Conservation (phyloP, 371 early-diverging fungal species). For the Sporodiniella umbellata region DNA sequence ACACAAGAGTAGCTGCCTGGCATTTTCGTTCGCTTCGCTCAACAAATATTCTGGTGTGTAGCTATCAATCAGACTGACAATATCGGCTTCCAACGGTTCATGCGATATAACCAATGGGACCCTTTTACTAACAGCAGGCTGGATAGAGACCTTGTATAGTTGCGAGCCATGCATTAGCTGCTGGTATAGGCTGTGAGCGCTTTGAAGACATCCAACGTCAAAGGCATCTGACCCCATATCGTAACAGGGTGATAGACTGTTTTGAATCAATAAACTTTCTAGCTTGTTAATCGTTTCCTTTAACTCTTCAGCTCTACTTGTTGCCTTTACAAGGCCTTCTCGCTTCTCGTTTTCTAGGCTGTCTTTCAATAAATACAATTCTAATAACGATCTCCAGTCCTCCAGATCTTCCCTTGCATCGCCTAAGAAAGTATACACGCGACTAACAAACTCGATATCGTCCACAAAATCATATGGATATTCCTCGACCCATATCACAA, state of each 20-base stretch:
- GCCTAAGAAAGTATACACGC: constrained; percentile 20
- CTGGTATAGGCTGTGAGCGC: constrained; percentile 28
- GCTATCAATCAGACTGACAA: constrained; percentile 21
- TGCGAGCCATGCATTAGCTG: constrained; percentile 24
- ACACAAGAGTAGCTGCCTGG: constrained; percentile 46
- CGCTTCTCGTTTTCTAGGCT: neutral
- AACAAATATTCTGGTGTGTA: constrained; percentile 23
- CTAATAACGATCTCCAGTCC: constrained; percentile 23
- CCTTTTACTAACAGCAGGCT: constrained; percentile 11
- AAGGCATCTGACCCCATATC: constrained; percentile 32
- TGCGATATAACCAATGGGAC: constrained; percentile 24
- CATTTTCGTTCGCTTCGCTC: constrained; percentile 31
- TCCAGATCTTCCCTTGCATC: constrained; percentile 23
- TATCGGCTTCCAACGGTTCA: constrained; percentile 8
- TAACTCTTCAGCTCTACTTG: too few relatives aligned
- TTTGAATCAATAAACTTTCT: constrained; percentile 20
- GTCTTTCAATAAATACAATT: neutral
- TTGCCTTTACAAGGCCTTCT: neutral
- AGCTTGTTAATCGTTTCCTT: constrained; percentile 19
- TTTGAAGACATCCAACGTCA: constrained; percentile 20
- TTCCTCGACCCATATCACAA: constrained; percentile 63
- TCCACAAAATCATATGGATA: constrained; percentile 71
- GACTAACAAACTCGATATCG: constrained; percentile 38
- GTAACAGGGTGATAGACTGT: constrained; percentile 33
- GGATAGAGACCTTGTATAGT: constrained; percentile 15